Base-by-base conservation (phyloP, 2,329 filamentous ascomycete genomes). In the Exophiala bonariae region DNA sequence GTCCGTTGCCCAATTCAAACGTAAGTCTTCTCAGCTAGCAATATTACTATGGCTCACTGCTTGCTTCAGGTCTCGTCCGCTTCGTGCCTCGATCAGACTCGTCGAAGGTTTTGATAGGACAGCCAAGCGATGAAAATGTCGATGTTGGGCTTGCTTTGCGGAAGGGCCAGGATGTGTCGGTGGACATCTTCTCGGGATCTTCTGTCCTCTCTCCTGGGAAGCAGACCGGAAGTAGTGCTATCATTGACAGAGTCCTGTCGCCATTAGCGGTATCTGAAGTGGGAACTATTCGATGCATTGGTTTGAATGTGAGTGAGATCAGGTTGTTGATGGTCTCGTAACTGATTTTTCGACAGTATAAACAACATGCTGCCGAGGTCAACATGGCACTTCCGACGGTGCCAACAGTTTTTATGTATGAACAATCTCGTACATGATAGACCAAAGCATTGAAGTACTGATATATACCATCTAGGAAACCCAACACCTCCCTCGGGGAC, bases 71-170 rank as follows among this genome's bases (percentile, higher is more conserved):
- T 62, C 74, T 83, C 48, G 78, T 82, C 55, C 78, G 80, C 42
- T 83, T 83, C 58, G 62, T 76, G 14, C 76, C 80, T 43, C 77
- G 74, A 59, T 74, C 72, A 4, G 72, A 76, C 38, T 62, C 69
- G 30, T 64, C 66, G 49, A 74, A 73, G 52, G 61, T 79, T 43
- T 65, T 80, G 38, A 76, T 83, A 56, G 80, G 80, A 26, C 74
- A 83, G 57, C 80, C 80, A 2, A 65, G 72, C 26, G 73, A 80
- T 50, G 62, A 68, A 17, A 47, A 45, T 18, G 52, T 81, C 23
- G 80, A 85, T 58, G 76, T 85, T 35, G 81, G 81, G 35, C 61
- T 74, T 19, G 80, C 80, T 13, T 63, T 82, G 20, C 74, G 75
- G 52, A 73, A 78, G 36, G 78, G 78, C 28, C 67, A 79, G 51